Conservation (phyloP, 768 basidiomycete species). For the Pulveroboletus frians region DNA sequence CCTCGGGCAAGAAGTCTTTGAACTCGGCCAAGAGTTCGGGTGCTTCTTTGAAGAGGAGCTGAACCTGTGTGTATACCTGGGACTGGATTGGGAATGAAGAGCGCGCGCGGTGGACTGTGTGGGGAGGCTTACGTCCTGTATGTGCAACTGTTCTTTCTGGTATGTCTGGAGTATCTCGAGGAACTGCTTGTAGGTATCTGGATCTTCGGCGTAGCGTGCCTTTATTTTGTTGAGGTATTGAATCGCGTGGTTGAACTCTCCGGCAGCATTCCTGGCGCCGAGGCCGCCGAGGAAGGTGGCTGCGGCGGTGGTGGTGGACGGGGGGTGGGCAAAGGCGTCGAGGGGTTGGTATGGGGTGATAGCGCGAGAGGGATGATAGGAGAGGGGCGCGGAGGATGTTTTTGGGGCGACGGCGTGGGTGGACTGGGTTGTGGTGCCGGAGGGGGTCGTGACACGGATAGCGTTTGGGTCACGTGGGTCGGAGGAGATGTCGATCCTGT, state of each 20-base stretch:
- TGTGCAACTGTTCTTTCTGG: slow-evolving; percentile 74
- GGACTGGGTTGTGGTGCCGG: slow-evolving; percentile 64
- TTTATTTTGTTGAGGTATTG: slow-evolving; percentile 99
- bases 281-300: slow-evolving; percentile 64
- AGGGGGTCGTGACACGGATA: slow-evolving; percentile 79
- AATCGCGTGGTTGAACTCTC: slow-evolving; percentile 91
- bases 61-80: slow-evolving; percentile 78
- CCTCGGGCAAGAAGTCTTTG: slow-evolving; percentile 75
- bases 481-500: slow-evolving; percentile 81
- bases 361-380: slow-evolving; percentile 40
- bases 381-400: slow-evolving; percentile 17
- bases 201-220: slow-evolving; percentile 78
- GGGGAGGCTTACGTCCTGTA: slow-evolving; percentile 57
- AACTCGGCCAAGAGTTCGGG: slow-evolving; percentile 77
- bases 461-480: slow-evolving; percentile 66
- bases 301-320: slow-evolving; percentile 51
- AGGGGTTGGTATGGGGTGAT: slow-evolving; percentile 41
- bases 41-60: slow-evolving; percentile 74
- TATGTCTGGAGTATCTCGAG: slow-evolving; percentile 84
- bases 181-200: slow-evolving; percentile 90
- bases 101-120: not conserved
- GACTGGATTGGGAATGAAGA: slow-evolving; percentile 35
- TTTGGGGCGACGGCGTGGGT: slow-evolving; percentile 38
- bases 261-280: slow-evolving; percentile 44
- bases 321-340: slow-evolving; percentile 44